These are phyloP conservation scores for Bipolaris oryzae DNA, from an alignment of 2,329 filamentous ascomycete genomes.

Conservation along the genomic window DNA sequence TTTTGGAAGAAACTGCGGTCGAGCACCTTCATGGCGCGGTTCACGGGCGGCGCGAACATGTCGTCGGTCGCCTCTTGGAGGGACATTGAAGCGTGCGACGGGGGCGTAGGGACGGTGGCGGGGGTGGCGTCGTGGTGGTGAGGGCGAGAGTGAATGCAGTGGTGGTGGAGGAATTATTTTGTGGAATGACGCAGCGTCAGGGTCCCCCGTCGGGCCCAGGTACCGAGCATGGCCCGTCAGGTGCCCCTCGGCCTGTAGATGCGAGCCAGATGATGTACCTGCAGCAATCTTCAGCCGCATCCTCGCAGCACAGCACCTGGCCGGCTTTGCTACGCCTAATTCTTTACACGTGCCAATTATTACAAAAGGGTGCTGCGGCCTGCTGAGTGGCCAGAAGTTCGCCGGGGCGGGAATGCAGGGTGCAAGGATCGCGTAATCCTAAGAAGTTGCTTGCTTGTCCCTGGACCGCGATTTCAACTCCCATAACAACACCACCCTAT, in stretches of 20 bases:
- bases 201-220: slow-evolving; percentile 4
- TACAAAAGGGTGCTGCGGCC: slow-evolving; percentile 7
- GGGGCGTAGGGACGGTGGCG: background rate
- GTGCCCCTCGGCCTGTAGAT: slow-evolving; percentile 1
- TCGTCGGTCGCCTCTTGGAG: slow-evolving; percentile 38
- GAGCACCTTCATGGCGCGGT: slow-evolving; percentile 78
- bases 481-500: slow-evolving; percentile 28
- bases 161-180: slow-evolving; percentile 10
- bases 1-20: slow-evolving; percentile 84
- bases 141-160: background rate
- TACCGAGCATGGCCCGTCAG: background rate
- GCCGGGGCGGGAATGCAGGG: slow-evolving; percentile 7
- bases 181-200: slow-evolving; percentile 16
- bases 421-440: slow-evolving; percentile 38
- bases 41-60: slow-evolving; percentile 79
- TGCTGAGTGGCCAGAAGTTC: slow-evolving; percentile 7
- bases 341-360: background rate
- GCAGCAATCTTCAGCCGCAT: background rate
- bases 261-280: background rate
- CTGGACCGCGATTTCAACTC: slow-evolving; percentile 16
- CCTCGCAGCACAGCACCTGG: background rate
- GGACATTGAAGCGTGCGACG: slow-evolving; percentile 34
- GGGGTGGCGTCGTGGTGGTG: background rate
- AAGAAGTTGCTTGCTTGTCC: slow-evolving; percentile 21
- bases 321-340: background rate